phyloP scores from a whole-genome alignment of 345 rosid genomes.

The Schrenkiella parvula region DNA sequence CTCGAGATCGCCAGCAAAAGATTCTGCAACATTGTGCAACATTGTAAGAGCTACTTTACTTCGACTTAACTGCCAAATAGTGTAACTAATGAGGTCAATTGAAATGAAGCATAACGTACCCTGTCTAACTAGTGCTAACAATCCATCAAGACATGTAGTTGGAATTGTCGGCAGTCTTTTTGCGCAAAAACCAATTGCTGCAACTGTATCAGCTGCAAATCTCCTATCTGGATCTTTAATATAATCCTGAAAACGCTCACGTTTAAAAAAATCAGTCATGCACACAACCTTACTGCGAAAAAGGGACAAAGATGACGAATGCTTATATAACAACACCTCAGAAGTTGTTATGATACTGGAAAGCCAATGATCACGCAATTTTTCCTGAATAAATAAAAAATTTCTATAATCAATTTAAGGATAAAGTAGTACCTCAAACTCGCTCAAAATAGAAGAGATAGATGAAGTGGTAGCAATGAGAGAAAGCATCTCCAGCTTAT shows the following conservation, averaged over 20 bases:
- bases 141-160: constrained; percentile 64
- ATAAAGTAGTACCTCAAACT: constrained; percentile 67
- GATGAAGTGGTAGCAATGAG: constrained; percentile 67
- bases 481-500: constrained; percentile 93
- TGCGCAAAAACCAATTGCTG: constrained; percentile 86
- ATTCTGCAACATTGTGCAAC: constrained; percentile 63
- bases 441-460: constrained; percentile 63
- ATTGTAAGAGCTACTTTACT: constrained; percentile 22
- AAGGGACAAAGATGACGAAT: background rate
- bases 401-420: background rate
- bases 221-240: constrained; percentile 83
- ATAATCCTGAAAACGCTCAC: constrained; percentile 60
- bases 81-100: background rate
- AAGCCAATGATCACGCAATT: background rate
- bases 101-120: constrained; percentile 45
- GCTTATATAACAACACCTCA: background rate
- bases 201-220: constrained; percentile 84
- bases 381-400: background rate
- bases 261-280: background rate
- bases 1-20: constrained; percentile 42
- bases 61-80: constrained; percentile 3
- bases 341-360: background rate
- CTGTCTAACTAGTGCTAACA: constrained; percentile 57
- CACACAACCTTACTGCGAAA: background rate
- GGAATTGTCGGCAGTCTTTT: constrained; percentile 65